These are phyloP conservation scores for Vickermania spadyakhi DNA, from an alignment of 208 protist genomes.

Conservation along the genomic window DNA sequence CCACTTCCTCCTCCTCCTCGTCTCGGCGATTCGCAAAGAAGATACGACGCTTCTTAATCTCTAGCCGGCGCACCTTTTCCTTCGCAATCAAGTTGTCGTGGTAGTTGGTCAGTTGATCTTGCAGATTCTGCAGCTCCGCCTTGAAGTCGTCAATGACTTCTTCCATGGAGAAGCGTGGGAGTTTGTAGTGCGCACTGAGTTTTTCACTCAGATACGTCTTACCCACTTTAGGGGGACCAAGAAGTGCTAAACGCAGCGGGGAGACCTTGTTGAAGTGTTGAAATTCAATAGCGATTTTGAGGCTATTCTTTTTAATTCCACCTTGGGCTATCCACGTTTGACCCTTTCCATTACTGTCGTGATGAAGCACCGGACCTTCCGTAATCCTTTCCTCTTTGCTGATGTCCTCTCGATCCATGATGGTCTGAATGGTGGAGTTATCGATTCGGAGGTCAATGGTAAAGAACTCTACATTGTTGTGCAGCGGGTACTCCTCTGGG, in stretches of 20 bases:
- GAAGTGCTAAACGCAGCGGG: slow-evolving; percentile 72
- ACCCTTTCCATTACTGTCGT: slow-evolving; percentile 1
- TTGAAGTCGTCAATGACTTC: slow-evolving; percentile 67
- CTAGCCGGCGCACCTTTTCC: slow-evolving; percentile 35
- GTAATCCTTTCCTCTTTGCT: slow-evolving; percentile 6
- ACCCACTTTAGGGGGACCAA: slow-evolving; percentile 86
- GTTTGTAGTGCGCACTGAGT: slow-evolving; percentile 64
- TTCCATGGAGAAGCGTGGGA: slow-evolving; percentile 57
- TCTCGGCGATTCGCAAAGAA: slow-evolving; percentile 11
- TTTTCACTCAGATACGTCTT: slow-evolving; percentile 62
- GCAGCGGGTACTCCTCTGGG: slow-evolving; percentile 50
- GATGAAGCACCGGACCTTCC: slow-evolving; percentile 2
- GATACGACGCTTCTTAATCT: slow-evolving; percentile 50
- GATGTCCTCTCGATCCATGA: slow-evolving; percentile 61
- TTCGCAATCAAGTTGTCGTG: slow-evolving; percentile 11
- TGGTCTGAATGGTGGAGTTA: slow-evolving; percentile 41
- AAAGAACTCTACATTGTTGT: slow-evolving; percentile 80
- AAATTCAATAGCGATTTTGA: slow-evolving; percentile 73
- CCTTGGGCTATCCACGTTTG: slow-evolving; percentile 62
- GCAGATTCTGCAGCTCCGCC: slow-evolving; percentile 20
- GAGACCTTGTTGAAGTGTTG: slow-evolving; percentile 40
- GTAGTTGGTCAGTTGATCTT: slow-evolving; percentile 17
- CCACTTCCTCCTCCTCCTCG: slow-evolving; percentile 7
- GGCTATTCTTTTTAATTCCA: slow-evolving; percentile 62
- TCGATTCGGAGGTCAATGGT: slow-evolving; percentile 82